Evolutionary conservation across 2,329 filamentous ascomycete genomes (phyloP).

Genomic region (Aspergillus sp.): DNA sequence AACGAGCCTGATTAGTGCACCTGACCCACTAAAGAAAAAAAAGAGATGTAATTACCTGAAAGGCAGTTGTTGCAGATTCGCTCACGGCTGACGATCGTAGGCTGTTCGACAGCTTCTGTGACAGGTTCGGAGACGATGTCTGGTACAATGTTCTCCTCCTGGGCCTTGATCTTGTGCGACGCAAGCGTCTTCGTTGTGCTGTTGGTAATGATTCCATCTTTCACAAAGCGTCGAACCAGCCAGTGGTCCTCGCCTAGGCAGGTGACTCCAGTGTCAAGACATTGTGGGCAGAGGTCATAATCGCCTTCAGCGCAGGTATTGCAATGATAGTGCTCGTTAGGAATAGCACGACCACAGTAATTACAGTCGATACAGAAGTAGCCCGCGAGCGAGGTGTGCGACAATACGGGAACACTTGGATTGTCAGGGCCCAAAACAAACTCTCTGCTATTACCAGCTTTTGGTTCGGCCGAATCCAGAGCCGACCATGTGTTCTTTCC

Average conservation of each 20-base stretch:
- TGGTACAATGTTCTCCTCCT: constrained; percentile 26
- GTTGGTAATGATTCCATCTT: constrained; percentile 76
- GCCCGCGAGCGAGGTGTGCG: constrained; percentile 38
- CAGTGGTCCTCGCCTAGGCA: constrained; percentile 84
- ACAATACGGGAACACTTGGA: constrained; percentile 37
- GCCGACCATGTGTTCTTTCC: constrained; percentile 16
- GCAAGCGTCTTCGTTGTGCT: constrained; percentile 83
- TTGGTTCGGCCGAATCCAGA: constrained; percentile 2
- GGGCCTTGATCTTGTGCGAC: constrained; percentile 60
- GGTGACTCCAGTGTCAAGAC: constrained; percentile 73
- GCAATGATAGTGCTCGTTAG: constrained; percentile 90
- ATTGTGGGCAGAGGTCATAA: constrained; percentile 86
- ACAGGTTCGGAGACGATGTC: constrained; percentile 31
- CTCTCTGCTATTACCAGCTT: constrained; percentile 30
- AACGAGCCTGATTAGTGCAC: constrained; percentile 29
- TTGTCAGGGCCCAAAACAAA: constrained; percentile 35
- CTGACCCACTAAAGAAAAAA: neutral
- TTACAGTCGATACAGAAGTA: constrained; percentile 93
- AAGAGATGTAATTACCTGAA: constrained; percentile 51
- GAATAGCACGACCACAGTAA: constrained; percentile 77
- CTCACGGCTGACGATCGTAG: constrained; percentile 22
- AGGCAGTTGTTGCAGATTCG: constrained; percentile 70
- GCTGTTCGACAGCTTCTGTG: constrained; percentile 28
- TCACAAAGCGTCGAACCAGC: constrained; percentile 88
- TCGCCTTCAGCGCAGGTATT: constrained; percentile 90